These are phyloP conservation scores for Nicotiana tabacum DNA, from an alignment of 257 asterid species.

Conservation along the genomic window DNA sequence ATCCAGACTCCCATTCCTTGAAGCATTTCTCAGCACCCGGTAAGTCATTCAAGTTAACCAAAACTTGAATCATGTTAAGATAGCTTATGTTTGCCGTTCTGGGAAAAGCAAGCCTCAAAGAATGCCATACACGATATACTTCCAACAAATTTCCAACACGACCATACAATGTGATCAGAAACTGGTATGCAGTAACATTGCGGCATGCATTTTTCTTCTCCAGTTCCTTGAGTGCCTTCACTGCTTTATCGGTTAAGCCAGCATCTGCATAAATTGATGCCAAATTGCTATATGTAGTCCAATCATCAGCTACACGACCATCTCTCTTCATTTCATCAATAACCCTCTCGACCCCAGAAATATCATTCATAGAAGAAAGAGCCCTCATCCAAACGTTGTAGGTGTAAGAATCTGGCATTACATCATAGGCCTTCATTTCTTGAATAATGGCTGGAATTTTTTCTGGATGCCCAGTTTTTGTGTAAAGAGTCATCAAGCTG, in stretches of 20 bases:
- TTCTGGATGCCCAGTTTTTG: slow-evolving; percentile 48
- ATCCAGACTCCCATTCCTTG: slow-evolving; percentile 64
- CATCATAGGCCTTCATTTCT: slow-evolving; percentile 72
- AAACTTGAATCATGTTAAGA: slow-evolving; percentile 79
- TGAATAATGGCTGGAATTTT: slow-evolving; percentile 62
- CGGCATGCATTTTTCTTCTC: slow-evolving; percentile 57
- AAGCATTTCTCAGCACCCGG: slow-evolving; percentile 96
- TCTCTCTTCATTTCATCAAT: slow-evolving; percentile 93
- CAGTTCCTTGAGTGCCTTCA: slow-evolving; percentile 79
- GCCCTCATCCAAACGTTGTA: slow-evolving; percentile 97
- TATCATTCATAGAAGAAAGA: slow-evolving; percentile 69
- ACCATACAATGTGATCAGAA: slow-evolving; percentile 76
- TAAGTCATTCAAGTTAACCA: slow-evolving; percentile 73
- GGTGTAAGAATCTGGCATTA: slow-evolving; percentile 64
- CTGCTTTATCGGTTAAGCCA: slow-evolving; percentile 62
- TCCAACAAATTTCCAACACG: slow-evolving; percentile 73
- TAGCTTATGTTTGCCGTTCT: slow-evolving; percentile 77
- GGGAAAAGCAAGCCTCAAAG: slow-evolving; percentile 77
- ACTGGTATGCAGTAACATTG: slow-evolving; percentile 67
- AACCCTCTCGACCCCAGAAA: slow-evolving; percentile 79
- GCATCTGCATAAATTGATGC: slow-evolving; percentile 88
- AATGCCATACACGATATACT: slow-evolving; percentile 89
- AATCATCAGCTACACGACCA: slow-evolving; percentile 78
- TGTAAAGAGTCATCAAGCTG: slow-evolving; percentile 80
- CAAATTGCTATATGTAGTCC: slow-evolving; percentile 92